Percentiles rank a stretch among this genome's conserved stretches.
Conservation (phyloP, 257 asterid species). For the Eustoma russellianum region DNA sequence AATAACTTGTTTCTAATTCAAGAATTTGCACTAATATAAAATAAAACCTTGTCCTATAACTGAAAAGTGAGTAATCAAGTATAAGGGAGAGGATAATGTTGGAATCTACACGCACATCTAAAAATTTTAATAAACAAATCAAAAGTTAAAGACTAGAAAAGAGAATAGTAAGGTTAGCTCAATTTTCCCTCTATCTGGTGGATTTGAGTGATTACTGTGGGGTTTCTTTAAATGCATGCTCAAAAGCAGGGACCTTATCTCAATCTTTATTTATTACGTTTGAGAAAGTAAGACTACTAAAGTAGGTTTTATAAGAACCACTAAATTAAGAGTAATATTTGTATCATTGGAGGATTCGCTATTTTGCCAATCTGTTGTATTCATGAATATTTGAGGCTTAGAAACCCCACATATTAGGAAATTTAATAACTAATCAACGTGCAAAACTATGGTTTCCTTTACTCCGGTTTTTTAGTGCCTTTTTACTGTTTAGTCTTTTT, state of each 20-base stretch:
- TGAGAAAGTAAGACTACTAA: background rate
- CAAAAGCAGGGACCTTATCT: background rate
- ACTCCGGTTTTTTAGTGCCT: no score
- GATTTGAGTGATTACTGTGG: background rate
- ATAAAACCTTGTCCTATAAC: background rate
- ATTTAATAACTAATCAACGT: background rate
- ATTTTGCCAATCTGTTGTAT: background rate
- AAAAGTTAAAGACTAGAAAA: background rate
- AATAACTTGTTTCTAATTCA: background rate
- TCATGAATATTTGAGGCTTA: background rate
- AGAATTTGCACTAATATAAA: background rate
- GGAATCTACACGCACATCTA: conserved; percentile 8
- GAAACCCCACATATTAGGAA: background rate
- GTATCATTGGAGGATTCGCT: background rate
- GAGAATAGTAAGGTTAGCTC: background rate
- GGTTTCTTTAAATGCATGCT: background rate
- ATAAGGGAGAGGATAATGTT: conserved; percentile 13
- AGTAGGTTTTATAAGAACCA: background rate
- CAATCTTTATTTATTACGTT: background rate
- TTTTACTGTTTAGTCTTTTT: no score
- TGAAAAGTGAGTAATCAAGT: background rate
- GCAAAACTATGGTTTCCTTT: background rate
- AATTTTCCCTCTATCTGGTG: background rate
- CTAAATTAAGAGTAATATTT: conserved; percentile 1
- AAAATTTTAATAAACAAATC: background rate